phyloP scores from a whole-genome alignment of 2,329 filamentous ascomycete genomes.

The Macroventuria anomochaeta region DNA sequence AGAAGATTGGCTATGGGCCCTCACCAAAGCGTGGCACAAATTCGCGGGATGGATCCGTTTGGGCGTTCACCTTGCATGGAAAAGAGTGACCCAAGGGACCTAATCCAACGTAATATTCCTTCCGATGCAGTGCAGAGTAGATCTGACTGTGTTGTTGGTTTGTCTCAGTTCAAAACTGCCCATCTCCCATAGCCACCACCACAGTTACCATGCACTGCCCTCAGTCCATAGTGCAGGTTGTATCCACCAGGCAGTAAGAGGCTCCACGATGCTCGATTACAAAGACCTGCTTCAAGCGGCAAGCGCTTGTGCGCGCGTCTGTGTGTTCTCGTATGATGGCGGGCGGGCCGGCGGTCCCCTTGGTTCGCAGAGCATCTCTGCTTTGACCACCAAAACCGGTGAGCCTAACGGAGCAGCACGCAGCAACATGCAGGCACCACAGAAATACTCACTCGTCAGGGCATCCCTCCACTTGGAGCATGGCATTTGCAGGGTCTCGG shows the following conservation, averaged over 20 bases:
- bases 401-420: constrained; percentile 23
- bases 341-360: constrained; percentile 18
- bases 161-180: constrained; percentile 1
- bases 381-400: constrained; percentile 21
- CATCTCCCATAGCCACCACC: constrained; percentile 10
- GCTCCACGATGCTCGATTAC: constrained; percentile 16
- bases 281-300: constrained; percentile 20
- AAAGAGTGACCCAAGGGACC: constrained; percentile 3
- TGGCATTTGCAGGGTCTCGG: constrained; percentile 18
- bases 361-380: constrained; percentile 21
- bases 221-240: background rate
- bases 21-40: constrained; percentile 14
- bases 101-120: constrained; percentile 15
- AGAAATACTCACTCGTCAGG: constrained; percentile 14
- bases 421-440: constrained; percentile 18
- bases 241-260: constrained; percentile 8
- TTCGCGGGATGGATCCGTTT: constrained; percentile 33
- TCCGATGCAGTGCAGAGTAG: constrained; percentile 10
- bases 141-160: constrained; percentile 16
- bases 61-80: constrained; percentile 19
- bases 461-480: constrained; percentile 7
- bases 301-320: constrained; percentile 17
- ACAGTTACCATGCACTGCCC: constrained; percentile 1
- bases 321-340: constrained; percentile 18
- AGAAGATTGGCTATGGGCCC: background rate